These are phyloP conservation scores for Thelonectria olida DNA, from an alignment of 2,329 filamentous ascomycete genomes.

Conservation along the genomic window DNA sequence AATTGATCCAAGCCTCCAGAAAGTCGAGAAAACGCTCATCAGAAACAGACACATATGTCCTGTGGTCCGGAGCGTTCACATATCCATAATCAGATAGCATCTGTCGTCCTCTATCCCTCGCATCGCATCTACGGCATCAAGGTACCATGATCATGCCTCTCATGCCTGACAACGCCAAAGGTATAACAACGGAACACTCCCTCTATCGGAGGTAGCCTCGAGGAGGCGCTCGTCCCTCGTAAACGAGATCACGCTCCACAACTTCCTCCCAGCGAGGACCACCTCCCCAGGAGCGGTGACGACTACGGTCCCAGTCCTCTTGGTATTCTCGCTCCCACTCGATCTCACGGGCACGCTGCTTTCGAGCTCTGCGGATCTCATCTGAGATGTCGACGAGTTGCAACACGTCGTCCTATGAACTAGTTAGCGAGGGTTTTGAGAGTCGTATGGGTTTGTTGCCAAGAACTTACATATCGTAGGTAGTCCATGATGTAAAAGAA, in stretches of 20 bases:
- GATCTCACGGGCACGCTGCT: constrained; percentile 61
- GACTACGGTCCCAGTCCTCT: constrained; percentile 58
- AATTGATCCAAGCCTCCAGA: constrained; percentile 10
- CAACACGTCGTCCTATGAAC: constrained; percentile 80
- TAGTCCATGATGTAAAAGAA: constrained; percentile 96
- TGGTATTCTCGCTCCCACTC: constrained; percentile 68
- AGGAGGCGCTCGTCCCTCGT: constrained; percentile 57
- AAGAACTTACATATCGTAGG: constrained; percentile 79
- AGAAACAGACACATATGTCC: constrained; percentile 7
- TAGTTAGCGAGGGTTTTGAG: constrained; percentile 42
- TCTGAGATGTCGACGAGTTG: constrained; percentile 85
- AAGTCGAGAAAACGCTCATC: constrained; percentile 2
- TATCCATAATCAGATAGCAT: constrained; percentile 2
- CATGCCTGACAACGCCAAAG: constrained; percentile 19
- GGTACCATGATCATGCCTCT: constrained; percentile 1
- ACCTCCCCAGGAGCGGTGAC: constrained; percentile 48
- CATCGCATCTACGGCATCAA: not conserved
- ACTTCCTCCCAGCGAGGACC: constrained; percentile 65
- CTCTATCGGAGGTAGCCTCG: constrained; percentile 40
- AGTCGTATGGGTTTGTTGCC: not conserved
- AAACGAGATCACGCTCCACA: constrained; percentile 74
- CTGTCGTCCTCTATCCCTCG: constrained; percentile 16
- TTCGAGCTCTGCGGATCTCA: constrained; percentile 75
- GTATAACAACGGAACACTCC: constrained; percentile 5
- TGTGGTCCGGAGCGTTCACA: constrained; percentile 15